Evolutionary conservation across 208 protist species (phyloP), one percentile per base, ranked within the genome.

Genomic region (Crithidia fasciculata): DNA sequence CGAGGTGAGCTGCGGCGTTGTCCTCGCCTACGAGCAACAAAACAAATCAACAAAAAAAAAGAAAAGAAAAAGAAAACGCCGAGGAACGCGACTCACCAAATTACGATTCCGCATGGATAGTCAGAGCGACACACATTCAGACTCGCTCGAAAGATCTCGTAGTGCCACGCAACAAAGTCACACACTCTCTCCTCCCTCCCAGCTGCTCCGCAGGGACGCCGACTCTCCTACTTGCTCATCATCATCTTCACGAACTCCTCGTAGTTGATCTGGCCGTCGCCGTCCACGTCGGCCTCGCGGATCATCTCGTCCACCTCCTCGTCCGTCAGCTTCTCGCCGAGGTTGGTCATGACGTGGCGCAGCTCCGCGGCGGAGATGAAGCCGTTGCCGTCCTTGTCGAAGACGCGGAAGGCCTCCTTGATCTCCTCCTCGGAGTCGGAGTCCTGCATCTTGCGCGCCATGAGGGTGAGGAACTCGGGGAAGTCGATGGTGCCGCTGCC

Each of bases 401-500:
- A 98, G n/a, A 98, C 94, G 59, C 89, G 82, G 90, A 98, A 98
- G 49, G 96, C 97, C 85, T 98, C 96, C 74, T 93, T 92, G 81
- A 98, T 96, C 80, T 98, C 95, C 80, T 98, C 95, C 80, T 97
- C 94, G 63, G 87, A 95, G 79, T 98, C 95, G 50, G 72, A 87
- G 76, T 96, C 91, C 78, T 95, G 84, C 92, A 95, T 96, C 84
- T 96, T 96, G 77, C 87, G 84, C 58, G 89, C 83, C 91, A 94
- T 95, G 50, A 96, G 80, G 41, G 84, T 89, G 52, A 92, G 78
- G 79, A 95, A 94, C 83, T 99, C 97, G 45, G 91, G 89, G 85
- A 99, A 99, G 84, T 99, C 97, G 82, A 99, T 99, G 39, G 90
- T 98, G 78, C 98, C 88, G 69, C 81, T 88, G 62, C 92, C 92